A percentile compares a stretch with the other conserved stretches of the same genome.
These are phyloP conservation scores for Prosopis cineraria DNA, from an alignment of 306 rosid genomes.

Conservation along the genomic window DNA sequence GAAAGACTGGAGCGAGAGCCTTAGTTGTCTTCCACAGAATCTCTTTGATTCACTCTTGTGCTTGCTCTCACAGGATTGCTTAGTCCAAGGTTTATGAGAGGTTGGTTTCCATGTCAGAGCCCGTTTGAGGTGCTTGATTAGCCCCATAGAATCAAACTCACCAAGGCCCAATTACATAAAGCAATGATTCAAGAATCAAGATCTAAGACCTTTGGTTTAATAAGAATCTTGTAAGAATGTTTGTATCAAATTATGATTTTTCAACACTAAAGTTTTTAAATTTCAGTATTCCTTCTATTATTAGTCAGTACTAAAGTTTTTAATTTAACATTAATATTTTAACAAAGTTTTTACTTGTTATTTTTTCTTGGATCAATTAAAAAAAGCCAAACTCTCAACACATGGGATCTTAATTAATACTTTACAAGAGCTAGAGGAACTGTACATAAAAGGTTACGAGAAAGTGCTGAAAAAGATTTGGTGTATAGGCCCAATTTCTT, in stretches of 20 bases:
- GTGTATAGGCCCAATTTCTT: too few relatives aligned
- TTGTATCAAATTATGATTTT: too few relatives aligned
- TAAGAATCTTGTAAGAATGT: too few relatives aligned
- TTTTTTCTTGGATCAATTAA: constrained; percentile 46
- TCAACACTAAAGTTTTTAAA: too few relatives aligned
- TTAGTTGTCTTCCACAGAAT: constrained; percentile 58
- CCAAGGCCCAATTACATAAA: constrained; percentile 66
- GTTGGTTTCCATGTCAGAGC: constrained; percentile 46
- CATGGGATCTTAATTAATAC: constrained; percentile 64
- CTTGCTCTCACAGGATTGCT: constrained; percentile 52
- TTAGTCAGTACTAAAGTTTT: too few relatives aligned
- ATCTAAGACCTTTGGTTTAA: too few relatives aligned
- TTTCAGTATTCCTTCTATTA: too few relatives aligned
- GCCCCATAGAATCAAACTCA: constrained; percentile 51
- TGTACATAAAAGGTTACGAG: background rate
- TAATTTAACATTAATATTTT: too few relatives aligned
- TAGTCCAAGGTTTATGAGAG: constrained; percentile 40
- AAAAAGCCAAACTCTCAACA: constrained; percentile 48
- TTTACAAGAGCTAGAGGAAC: too few relatives aligned
- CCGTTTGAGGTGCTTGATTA: constrained; percentile 54
- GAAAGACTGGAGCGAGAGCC: too few relatives aligned
- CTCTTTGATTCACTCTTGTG: constrained; percentile 63
- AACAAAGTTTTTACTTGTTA: too few relatives aligned
- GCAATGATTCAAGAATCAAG: constrained; percentile 15
- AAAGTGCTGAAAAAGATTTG: too few relatives aligned